A percentile compares a stretch with the other conserved stretches of the same genome.
Conservation (phyloP, 768 basidiomycete species). For the Xerocomus potaroensis region DNA sequence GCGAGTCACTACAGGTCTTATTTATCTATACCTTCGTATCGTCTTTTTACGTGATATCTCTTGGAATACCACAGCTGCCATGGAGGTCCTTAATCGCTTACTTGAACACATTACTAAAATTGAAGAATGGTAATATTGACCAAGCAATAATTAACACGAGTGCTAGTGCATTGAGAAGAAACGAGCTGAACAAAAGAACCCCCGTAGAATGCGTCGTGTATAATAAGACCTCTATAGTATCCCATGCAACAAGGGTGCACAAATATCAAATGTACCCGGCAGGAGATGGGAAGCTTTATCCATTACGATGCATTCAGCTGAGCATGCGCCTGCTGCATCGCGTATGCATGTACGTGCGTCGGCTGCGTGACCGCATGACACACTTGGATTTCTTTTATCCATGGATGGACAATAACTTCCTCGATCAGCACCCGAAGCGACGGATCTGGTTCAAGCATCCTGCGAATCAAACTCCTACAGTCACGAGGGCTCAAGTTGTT, state of each 20-base stretch:
- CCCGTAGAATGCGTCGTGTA: conserved; percentile 7
- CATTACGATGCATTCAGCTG: conserved; percentile 30
- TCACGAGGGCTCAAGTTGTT: conserved; percentile 85
- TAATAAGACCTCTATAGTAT: conserved; percentile 21
- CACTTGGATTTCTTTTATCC: conserved; percentile 79
- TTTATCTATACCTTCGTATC: conserved; percentile 20
- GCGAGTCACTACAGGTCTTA: conserved; percentile 2
- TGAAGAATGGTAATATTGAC: conserved; percentile 15
- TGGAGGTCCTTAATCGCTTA: background rate
- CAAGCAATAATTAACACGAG: conserved; percentile 17
- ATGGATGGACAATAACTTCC: conserved; percentile 70
- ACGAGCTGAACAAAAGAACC: conserved; percentile 4
- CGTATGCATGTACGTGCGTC: conserved; percentile 68
- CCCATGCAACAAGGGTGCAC: conserved; percentile 2
- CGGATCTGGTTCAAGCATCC: conserved; percentile 96
- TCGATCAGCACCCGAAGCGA: conserved; percentile 72
- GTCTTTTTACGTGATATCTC: conserved; percentile 5
- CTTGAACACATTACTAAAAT: conserved; percentile 3
- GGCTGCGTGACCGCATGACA: conserved; percentile 65
- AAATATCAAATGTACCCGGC: too few relatives aligned
- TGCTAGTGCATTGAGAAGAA: conserved; percentile 11
- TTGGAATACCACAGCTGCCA: conserved; percentile 10
- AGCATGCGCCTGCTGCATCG: conserved; percentile 53
- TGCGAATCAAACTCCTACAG: conserved; percentile 77
- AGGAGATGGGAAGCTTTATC: too few relatives aligned